Percentiles rank a stretch among this genome's conserved stretches.
phyloP scores from a whole-genome alignment of 1,284 basidiomycete species.

The Chondrostereum purpureum region DNA sequence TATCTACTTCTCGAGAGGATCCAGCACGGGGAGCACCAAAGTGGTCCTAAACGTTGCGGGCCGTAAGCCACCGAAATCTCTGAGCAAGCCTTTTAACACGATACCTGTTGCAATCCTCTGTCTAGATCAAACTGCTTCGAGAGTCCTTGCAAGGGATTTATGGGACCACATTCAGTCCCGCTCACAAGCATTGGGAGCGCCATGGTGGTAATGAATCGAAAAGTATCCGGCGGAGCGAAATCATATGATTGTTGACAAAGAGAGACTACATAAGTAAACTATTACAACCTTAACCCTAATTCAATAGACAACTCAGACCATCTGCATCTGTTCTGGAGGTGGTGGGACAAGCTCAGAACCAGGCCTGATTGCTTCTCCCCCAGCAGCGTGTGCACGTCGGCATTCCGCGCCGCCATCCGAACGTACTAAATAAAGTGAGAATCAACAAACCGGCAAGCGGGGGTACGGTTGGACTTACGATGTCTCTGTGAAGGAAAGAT shows the following conservation, averaged over 20 bases:
- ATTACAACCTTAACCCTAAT: constrained; percentile 20
- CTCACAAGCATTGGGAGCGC: constrained; percentile 69
- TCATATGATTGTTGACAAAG: constrained; percentile 4
- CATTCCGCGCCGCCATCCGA: constrained; percentile 79
- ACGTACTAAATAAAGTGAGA: constrained; percentile 46
- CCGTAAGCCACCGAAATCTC: constrained; percentile 8
- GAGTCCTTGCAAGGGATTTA: constrained; percentile 73
- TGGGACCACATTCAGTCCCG: constrained; percentile 74
- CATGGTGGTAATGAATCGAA: constrained; percentile 35
- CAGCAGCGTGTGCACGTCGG: constrained; percentile 31
- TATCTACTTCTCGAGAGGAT: constrained; percentile 50
- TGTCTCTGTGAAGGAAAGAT: constrained; percentile 42
- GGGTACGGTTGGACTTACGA: constrained; percentile 36
- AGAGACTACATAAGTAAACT: constrained; percentile 14
- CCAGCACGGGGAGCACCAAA: constrained; percentile 51
- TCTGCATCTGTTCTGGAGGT: not conserved
- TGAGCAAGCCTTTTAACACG: constrained; percentile 5
- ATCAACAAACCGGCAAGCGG: no score
- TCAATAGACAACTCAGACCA: not conserved
- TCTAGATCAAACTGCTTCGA: constrained; percentile 74
- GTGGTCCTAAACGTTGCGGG: constrained; percentile 45
- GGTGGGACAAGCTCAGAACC: not conserved
- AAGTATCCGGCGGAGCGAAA: not conserved
- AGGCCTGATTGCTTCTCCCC: not conserved
- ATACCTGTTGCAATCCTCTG: constrained; percentile 71